These are phyloP conservation scores for Sphagnum contortum DNA, from an alignment of 225 moss, liverwort and hornwort species.

Conservation along the genomic window DNA sequence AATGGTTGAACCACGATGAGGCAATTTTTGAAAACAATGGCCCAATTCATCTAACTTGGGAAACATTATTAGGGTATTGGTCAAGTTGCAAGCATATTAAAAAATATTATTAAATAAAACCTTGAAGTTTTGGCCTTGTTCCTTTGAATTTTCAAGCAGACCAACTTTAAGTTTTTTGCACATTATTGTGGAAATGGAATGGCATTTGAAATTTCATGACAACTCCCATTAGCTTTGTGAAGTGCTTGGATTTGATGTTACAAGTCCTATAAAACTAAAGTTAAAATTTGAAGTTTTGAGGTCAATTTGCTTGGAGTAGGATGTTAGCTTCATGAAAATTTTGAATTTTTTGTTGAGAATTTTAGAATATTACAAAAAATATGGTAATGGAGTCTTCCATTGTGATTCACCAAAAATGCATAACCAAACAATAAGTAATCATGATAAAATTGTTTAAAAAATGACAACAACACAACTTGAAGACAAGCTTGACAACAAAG, in stretches of 20 bases:
- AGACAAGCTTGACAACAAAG: too few relatives aligned
- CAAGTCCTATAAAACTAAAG: not conserved
- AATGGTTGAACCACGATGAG: not conserved
- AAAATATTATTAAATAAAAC: not conserved
- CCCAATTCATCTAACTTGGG: not conserved
- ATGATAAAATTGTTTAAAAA: too few relatives aligned
- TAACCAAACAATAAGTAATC: too few relatives aligned
- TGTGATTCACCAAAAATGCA: too few relatives aligned
- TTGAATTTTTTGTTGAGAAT: not conserved
- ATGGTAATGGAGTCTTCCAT: not conserved
- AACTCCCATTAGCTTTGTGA: not conserved
- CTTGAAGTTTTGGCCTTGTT: not conserved
- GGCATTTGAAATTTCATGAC: too few relatives aligned
- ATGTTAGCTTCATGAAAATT: not conserved
- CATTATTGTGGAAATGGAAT: too few relatives aligned
- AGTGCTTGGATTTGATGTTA: conserved; percentile 1
- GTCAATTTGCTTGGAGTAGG: not conserved
- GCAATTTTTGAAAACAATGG: not conserved
- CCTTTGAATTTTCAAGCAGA: not conserved
- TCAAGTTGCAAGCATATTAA: not conserved
- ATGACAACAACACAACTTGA: too few relatives aligned
- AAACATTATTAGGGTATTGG: not conserved
- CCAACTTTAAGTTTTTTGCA: not conserved
- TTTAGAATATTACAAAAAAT: not conserved
- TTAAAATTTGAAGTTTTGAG: too few relatives aligned